A percentile compares a stretch with the other conserved stretches of the same genome.
Conservation (phyloP, 805 yeast species). For the Metschnikowia henanensis region DNA sequence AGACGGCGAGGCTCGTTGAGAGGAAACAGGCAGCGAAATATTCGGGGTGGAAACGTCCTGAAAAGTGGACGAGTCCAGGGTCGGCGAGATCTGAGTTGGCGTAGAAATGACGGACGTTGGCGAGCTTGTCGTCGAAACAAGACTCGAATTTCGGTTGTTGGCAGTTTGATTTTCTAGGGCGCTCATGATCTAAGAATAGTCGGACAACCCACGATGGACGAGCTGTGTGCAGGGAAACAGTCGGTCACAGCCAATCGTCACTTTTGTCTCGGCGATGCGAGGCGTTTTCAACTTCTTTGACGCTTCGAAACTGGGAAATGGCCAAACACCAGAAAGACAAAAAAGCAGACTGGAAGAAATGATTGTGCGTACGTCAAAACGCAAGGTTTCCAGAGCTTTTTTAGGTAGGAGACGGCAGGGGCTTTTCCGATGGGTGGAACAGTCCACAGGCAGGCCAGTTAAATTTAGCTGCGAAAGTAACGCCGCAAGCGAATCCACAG, state of each 20-base stretch:
- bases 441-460: slow-evolving; percentile 1
- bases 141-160: slow-evolving; percentile 1
- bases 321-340: too few species aligned
- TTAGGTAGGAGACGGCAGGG: neutral
- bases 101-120: neutral
- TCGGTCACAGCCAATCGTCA: neutral
- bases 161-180: neutral
- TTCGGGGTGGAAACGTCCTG: neutral
- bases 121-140: neutral
- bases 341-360: too few species aligned
- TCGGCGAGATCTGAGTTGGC: neutral
- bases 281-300: too few species aligned
- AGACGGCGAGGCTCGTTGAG: neutral
- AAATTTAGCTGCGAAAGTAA: neutral
- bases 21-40: neutral
- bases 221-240: slow-evolving; percentile 3
- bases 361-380: neutral
- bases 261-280: neutral
- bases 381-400: neutral
- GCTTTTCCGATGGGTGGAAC: slow-evolving; percentile 1
- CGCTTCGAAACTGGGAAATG: too few species aligned
- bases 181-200: slow-evolving; percentile 7
- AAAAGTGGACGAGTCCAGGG: neutral
- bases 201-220: neutral
- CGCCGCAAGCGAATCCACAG: neutral